Conservation (phyloP, 805 yeast species). For the Wickerhamomyces silvicola region DNA sequence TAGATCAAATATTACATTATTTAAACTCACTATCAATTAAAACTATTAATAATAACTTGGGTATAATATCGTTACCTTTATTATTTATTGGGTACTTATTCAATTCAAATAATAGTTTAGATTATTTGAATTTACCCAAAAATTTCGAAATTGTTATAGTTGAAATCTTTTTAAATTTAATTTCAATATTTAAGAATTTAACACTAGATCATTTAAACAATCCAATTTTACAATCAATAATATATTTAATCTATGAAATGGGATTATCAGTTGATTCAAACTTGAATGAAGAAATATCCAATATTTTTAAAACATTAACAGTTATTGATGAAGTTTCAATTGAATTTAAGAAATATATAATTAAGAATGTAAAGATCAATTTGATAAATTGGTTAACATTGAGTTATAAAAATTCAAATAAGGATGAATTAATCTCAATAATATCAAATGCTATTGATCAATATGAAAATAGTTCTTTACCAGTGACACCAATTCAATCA, state of each 20-base stretch:
- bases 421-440: no score
- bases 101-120: conserved; percentile 12
- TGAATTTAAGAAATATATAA: conserved; percentile 3
- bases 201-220: conserved; percentile 6
- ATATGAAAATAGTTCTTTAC: no score
- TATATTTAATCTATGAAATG: conserved; percentile 14
- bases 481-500: no score
- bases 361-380: conserved; percentile 4
- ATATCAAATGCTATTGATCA: no score
- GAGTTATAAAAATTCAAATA: no score
- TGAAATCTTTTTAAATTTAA: conserved; percentile 40
- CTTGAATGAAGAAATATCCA: conserved; percentile 4
- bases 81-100: conserved; percentile 30
- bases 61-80: conserved; percentile 44
- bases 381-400: conserved; percentile 7
- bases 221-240: conserved; percentile 18
- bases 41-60: conserved; percentile 44
- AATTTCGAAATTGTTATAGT: conserved; percentile 33
- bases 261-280: conserved; percentile 2
- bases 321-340: conserved; percentile 2
- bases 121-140: conserved; percentile 26
- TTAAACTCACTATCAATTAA: conserved; percentile 18
- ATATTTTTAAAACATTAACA: no score
- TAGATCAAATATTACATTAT: conserved; percentile 17
- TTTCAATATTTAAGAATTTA: conserved; percentile 34